Conservation (phyloP, 2,329 filamentous ascomycete species). For the Seiridium unicorne region DNA sequence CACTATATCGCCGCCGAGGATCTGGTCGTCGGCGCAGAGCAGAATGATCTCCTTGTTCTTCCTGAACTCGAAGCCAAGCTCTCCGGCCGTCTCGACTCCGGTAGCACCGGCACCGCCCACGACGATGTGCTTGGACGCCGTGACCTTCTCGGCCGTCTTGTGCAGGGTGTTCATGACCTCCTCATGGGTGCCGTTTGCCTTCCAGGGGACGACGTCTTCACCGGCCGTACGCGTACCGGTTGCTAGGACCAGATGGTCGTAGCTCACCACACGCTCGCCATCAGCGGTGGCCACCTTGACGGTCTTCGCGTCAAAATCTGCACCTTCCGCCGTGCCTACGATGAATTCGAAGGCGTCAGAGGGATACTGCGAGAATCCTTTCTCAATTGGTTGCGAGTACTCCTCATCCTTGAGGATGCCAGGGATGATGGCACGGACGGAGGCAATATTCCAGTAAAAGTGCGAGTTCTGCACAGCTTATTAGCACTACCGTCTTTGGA, state of each 20-base stretch:
- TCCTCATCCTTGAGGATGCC: constrained; percentile 47
- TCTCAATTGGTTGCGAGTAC: constrained; percentile 46
- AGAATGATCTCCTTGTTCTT: constrained; percentile 49
- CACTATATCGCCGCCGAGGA: constrained; percentile 44
- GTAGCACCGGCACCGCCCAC: constrained; percentile 57
- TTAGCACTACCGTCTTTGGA: not conserved
- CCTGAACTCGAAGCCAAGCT: constrained; percentile 50
- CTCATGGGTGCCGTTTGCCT: constrained; percentile 45
- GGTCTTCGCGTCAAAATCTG: constrained; percentile 37
- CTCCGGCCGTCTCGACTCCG: constrained; percentile 54
- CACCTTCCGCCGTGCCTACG: constrained; percentile 43
- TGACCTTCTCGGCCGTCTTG: constrained; percentile 37
- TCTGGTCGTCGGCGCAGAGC: constrained; percentile 36
- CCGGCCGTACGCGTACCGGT: constrained; percentile 48
- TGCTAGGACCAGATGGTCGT: constrained; percentile 58
- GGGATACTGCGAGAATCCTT: constrained; percentile 50
- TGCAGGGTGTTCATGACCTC: constrained; percentile 40
- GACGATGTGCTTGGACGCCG: constrained; percentile 48
- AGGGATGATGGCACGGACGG: constrained; percentile 54
- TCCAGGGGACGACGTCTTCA: constrained; percentile 46
- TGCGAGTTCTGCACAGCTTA: constrained; percentile 44
- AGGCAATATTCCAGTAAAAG: constrained; percentile 59
- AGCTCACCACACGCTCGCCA: constrained; percentile 34
- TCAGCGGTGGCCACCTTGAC: constrained; percentile 35
- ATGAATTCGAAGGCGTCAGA: constrained; percentile 48